A percentile compares a stretch with the other conserved stretches of the same genome.
phyloP scores from a whole-genome alignment of 768 basidiomycete species.

The Russula sp. region DNA sequence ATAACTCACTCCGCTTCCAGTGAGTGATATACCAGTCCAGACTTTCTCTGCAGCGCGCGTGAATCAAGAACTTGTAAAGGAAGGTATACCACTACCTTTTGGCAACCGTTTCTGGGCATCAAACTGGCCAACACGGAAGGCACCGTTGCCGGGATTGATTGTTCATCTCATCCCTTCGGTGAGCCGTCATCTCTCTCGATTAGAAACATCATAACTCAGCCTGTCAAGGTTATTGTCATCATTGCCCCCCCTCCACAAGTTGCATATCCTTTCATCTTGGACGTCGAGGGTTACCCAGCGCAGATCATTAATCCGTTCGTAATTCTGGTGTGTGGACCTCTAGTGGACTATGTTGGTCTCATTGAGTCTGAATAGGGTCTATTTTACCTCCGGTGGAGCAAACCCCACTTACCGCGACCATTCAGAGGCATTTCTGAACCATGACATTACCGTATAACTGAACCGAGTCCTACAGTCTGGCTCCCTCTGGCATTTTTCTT shows the following conservation, averaged over 20 bases:
- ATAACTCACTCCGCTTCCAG: background rate
- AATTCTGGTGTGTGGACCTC: constrained; percentile 34
- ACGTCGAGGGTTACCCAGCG: constrained; percentile 44
- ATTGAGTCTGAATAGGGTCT: constrained; percentile 33
- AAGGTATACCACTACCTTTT: constrained; percentile 56
- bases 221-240: constrained; percentile 41
- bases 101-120: constrained; percentile 55
- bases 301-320: constrained; percentile 54
- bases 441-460: constrained; percentile 6
- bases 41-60: constrained; percentile 46
- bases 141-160: constrained; percentile 50
- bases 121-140: constrained; percentile 52
- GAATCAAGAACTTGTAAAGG: constrained; percentile 58
- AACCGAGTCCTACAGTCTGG: constrained; percentile 38
- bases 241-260: constrained; percentile 45
- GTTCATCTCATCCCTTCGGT: constrained; percentile 50
- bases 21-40: constrained; percentile 23
- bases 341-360: background rate
- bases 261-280: constrained; percentile 56
- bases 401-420: constrained; percentile 40
- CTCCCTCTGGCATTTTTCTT: constrained; percentile 49
- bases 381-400: constrained; percentile 48
- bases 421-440: constrained; percentile 34
- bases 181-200: constrained; percentile 10
- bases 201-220: background rate